Conservation (phyloP, 345 rosid genomes). For the Kandelia obovata region DNA sequence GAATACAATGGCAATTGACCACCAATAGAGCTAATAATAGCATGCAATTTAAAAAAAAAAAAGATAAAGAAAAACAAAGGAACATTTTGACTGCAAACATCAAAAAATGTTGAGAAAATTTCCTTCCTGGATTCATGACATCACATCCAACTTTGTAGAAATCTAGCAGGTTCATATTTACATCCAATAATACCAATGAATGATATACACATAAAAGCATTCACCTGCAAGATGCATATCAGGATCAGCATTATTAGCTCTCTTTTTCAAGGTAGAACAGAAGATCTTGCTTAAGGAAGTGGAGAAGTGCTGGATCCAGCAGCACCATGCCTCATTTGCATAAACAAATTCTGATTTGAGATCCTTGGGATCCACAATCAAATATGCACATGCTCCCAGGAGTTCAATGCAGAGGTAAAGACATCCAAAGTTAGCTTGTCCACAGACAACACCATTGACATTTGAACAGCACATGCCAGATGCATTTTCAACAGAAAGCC, state of each 20-base stretch:
- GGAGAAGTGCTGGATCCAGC: conserved; percentile 47
- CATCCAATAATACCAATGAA: not conserved
- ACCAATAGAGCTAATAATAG: conserved; percentile 2
- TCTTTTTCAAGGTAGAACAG: conserved; percentile 33
- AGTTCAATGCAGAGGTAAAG: conserved; percentile 65
- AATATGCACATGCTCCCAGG: conserved; percentile 68
- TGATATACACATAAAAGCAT: conserved; percentile 15
- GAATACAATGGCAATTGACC: not conserved
- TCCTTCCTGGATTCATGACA: not conserved
- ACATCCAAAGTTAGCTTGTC: conserved; percentile 52
- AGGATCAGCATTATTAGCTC: conserved; percentile 26
- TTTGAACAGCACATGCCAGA: conserved; percentile 28
- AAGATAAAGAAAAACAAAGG: not conserved
- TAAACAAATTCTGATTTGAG: conserved; percentile 19
- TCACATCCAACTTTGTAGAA: not conserved
- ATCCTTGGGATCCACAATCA: conserved; percentile 31
- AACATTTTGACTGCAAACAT: too few species aligned
- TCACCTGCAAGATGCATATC: conserved; percentile 68
- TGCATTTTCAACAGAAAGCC: conserved; percentile 35
- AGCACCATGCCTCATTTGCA: conserved; percentile 45
- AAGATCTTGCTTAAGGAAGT: conserved; percentile 47
- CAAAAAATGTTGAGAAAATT: too few species aligned
- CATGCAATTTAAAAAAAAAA: conserved; percentile 1
- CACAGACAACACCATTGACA: conserved; percentile 25
- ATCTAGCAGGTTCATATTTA: conserved; percentile 1